These are phyloP conservation scores for Pythium insidiosum DNA, from an alignment of 352 stramenopile genomes.

Conservation along the genomic window DNA sequence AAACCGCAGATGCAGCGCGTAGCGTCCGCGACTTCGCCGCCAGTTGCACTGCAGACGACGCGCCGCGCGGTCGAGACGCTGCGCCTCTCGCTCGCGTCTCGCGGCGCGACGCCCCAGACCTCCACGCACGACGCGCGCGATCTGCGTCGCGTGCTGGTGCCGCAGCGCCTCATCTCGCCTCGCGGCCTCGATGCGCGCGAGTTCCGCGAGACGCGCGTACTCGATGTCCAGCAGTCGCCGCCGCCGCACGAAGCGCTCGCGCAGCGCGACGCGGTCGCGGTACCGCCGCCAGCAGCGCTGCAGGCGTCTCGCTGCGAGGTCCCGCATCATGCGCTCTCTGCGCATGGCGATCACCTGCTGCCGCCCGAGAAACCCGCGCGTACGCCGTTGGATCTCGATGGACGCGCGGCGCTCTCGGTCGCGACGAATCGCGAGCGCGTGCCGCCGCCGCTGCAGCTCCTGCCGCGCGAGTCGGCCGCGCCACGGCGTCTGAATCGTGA, in stretches of 20 bases:
- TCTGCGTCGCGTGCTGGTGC: conserved; percentile 13
- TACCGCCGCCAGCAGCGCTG: conserved; percentile 10
- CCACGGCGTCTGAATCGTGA: conserved; percentile 24
- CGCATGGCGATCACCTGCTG: conserved; percentile 8
- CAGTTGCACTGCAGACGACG: conserved; percentile 39
- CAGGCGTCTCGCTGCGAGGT: neutral
- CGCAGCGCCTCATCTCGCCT: conserved; percentile 3
- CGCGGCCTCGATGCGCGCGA: conserved; percentile 8
- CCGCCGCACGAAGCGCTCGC: conserved; percentile 13
- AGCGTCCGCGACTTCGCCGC: conserved; percentile 28
- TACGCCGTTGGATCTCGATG: conserved; percentile 7
- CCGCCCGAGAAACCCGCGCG: conserved; percentile 10
- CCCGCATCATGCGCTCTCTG: neutral
- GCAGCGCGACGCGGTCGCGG: neutral
- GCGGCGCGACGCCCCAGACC: conserved; percentile 22
- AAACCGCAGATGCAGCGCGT: conserved; percentile 44
- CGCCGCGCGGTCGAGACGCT: conserved; percentile 21
- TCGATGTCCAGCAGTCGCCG: conserved; percentile 22
- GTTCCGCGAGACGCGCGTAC: conserved; percentile 17
- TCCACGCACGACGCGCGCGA: conserved; percentile 35
- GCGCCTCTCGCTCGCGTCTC: conserved; percentile 4
- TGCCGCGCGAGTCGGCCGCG: conserved; percentile 1
- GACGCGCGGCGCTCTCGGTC: conserved; percentile 7
- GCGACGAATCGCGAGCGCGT: conserved; percentile 2
- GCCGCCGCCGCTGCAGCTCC: neutral